Conservation (phyloP, 495 filamentous ascomycete genomes). For the Tuber aestivum region DNA sequence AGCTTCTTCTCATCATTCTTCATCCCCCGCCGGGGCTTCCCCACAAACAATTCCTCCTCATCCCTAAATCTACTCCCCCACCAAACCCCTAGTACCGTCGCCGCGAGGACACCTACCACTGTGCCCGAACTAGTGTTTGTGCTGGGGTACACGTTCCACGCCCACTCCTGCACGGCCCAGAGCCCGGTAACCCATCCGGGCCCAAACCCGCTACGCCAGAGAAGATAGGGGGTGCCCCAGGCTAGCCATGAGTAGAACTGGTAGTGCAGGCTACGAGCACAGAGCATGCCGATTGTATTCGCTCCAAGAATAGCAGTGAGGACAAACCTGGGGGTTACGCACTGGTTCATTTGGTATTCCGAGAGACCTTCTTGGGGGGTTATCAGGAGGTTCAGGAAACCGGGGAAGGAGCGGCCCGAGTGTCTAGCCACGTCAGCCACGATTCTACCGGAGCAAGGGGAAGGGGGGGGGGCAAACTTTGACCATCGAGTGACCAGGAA, state of each 20-base stretch:
- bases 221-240: slow-evolving; percentile 84
- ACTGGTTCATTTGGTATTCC: slow-evolving; percentile 51
- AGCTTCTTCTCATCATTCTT: not conserved
- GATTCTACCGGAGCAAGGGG: not conserved
- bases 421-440: slow-evolving; percentile 17
- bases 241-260: slow-evolving; percentile 94
- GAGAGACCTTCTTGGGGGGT: slow-evolving; percentile 47
- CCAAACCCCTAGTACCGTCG: slow-evolving; percentile 61
- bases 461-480: slow-evolving; percentile 13
- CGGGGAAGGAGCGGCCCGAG: slow-evolving; percentile 48
- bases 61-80: slow-evolving; percentile 52
- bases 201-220: slow-evolving; percentile 74
- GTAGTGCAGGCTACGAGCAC: slow-evolving; percentile 87
- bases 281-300: slow-evolving; percentile 78
- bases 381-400: slow-evolving; percentile 26
- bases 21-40: slow-evolving; percentile 3
- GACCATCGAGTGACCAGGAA: slow-evolving; percentile 58
- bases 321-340: slow-evolving; percentile 67
- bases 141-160: slow-evolving; percentile 95
- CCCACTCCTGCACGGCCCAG: slow-evolving; percentile 89
- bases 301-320: slow-evolving; percentile 73
- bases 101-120: slow-evolving; percentile 64
- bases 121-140: slow-evolving; percentile 68
- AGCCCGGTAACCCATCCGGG: slow-evolving; percentile 63
- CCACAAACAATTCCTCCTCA: slow-evolving; percentile 24